These are phyloP conservation scores for Lactarius quietus DNA, from an alignment of 768 basidiomycete genomes.

Conservation along the genomic window DNA sequence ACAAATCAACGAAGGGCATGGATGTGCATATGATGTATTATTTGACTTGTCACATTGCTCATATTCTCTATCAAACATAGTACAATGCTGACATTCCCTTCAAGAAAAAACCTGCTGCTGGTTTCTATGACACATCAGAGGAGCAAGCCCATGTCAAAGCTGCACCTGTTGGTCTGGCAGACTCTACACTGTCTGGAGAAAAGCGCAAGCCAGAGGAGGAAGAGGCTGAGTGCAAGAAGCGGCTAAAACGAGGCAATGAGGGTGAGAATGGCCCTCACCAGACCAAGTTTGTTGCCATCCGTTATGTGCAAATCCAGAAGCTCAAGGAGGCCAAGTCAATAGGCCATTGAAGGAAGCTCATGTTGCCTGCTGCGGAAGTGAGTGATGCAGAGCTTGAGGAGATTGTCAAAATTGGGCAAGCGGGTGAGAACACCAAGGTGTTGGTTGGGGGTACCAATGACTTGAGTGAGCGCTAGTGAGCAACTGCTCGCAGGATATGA, in stretches of 20 bases:
- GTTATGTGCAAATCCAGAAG: slow-evolving; percentile 97
- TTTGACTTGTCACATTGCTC: slow-evolving; percentile 1
- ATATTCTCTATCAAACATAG: slow-evolving; percentile 38
- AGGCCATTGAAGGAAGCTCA: slow-evolving; percentile 77
- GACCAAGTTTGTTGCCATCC: slow-evolving; percentile 93
- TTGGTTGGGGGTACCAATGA: slow-evolving; percentile 79
- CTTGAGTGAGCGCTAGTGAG: too few relatives aligned
- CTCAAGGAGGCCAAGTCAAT: slow-evolving; percentile 97
- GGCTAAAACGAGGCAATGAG: slow-evolving; percentile 76
- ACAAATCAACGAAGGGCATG: slow-evolving; percentile 97
- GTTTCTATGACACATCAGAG: slow-evolving; percentile 96
- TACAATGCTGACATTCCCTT: slow-evolving; percentile 99
- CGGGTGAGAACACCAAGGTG: slow-evolving; percentile 83
- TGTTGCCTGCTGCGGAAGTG: slow-evolving; percentile 86
- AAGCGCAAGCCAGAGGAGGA: slow-evolving; percentile 94
- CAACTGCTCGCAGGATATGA: slow-evolving; percentile 90
- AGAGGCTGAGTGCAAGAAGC: slow-evolving; percentile 89
- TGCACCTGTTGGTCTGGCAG: slow-evolving; percentile 89
- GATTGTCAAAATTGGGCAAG: slow-evolving; percentile 96
- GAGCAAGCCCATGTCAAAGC: slow-evolving; percentile 82
- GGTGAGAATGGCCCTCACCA: slow-evolving; percentile 60
- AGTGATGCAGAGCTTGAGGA: slow-evolving; percentile 94
- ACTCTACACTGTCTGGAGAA: slow-evolving; percentile 89
- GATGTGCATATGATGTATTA: slow-evolving; percentile 54
- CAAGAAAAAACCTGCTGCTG: slow-evolving; percentile 92